A percentile compares a stretch with the other conserved stretches of the same genome.
These are phyloP conservation scores for Hypholoma sublateritium DNA, from an alignment of 768 basidiomycete genomes.

Conservation along the genomic window DNA sequence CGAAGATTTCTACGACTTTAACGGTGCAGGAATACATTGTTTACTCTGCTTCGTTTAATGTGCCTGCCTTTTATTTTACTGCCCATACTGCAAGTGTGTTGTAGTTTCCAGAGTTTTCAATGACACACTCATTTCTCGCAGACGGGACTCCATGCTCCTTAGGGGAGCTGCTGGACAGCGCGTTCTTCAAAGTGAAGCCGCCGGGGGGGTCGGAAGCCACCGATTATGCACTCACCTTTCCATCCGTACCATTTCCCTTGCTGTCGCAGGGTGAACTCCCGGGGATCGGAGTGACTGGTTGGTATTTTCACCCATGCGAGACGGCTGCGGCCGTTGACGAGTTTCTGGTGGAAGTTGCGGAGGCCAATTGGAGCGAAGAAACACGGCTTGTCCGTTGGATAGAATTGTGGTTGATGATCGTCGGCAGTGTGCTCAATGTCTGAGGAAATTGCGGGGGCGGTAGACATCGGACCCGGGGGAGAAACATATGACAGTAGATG, in stretches of 20 bases:
- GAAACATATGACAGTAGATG: slow-evolving; percentile 23
- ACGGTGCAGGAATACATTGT: slow-evolving; percentile 66
- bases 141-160: slow-evolving; percentile 66
- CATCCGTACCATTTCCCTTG: slow-evolving; percentile 63
- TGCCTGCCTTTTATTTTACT: slow-evolving; percentile 84
- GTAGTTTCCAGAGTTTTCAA: slow-evolving; percentile 1
- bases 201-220: slow-evolving; percentile 45
- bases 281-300: slow-evolving; percentile 66
- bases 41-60: slow-evolving; percentile 76
- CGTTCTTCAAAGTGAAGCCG: slow-evolving; percentile 55
- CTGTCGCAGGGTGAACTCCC: slow-evolving; percentile 90
- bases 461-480: not conserved
- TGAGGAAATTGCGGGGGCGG: slow-evolving; percentile 13
- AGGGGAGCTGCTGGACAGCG: slow-evolving; percentile 50
- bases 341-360: slow-evolving; percentile 52
- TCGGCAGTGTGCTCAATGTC: slow-evolving; percentile 64
- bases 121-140: slow-evolving; percentile 29
- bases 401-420: slow-evolving; percentile 77
- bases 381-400: slow-evolving; percentile 49
- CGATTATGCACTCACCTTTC: slow-evolving; percentile 52
- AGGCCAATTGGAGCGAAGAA: slow-evolving; percentile 29
- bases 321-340: slow-evolving; percentile 66
- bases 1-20: slow-evolving; percentile 24
- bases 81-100: slow-evolving; percentile 68
- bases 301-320: slow-evolving; percentile 90